Base-by-base conservation (phyloP, 257 asterid species). In the Schizonepeta tenuifolia region DNA sequence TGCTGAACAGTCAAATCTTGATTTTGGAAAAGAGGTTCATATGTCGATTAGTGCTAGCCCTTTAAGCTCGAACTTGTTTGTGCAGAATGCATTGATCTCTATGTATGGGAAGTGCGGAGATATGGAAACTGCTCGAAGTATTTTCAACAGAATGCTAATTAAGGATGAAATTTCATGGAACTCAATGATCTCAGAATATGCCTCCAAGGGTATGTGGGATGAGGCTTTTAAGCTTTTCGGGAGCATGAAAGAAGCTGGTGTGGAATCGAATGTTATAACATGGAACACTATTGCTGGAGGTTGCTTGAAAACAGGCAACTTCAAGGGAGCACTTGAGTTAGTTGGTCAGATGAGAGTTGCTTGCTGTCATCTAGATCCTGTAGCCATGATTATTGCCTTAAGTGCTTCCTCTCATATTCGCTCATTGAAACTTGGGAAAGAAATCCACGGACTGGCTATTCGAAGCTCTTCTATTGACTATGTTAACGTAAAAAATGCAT, bases 81-180 rank as follows among this genome's bases (percentile, higher is more conserved):
- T 91, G 80, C 95, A 86, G 77, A 93, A 93, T 75, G 89, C 97
- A 35, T 83, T 93, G 83, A 79, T 93, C 38, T 88, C 97, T 68
- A 85, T 93, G 96, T 91, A 91, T 64, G 95, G 88, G 36, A 93
- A 90, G 68, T 91, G 90, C 72, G 96, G 96, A 67, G 95, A 89
- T 64, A 70, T 89, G 36, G 85, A 79, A 55, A 77, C 80, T 71
- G 91, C 98, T 36, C 87, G 81, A 31, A 76, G 74, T 58, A 71
- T 93, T 36, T 93, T 93, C 79, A 89, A 89, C 18, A 54, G 73
- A 50, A 89, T 89, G 84, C 81, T 76, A 11, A 82, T 76, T 67
- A 93, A 81, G 80, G 96, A 93, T 77, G 82, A 85, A 38, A 88
- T 93, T 49, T 83, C 98, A 0, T 93, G 97, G 94, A 93, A 91